phyloP scores from a whole-genome alignment of 1,284 basidiomycete species.

The Apiotrichum gracile region DNA sequence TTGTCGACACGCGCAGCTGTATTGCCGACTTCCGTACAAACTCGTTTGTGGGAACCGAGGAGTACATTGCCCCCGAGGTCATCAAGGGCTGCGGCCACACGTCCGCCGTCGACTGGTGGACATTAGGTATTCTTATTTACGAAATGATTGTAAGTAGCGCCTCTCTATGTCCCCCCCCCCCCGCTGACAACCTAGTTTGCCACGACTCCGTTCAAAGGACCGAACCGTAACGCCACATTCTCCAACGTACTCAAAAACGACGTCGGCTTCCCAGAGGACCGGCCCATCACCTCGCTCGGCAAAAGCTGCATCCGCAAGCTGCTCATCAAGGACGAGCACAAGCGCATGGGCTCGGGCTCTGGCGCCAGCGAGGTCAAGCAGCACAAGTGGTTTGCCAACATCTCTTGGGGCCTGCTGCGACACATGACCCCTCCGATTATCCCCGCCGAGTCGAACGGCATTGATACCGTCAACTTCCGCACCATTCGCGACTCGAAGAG shows the following conservation, averaged over 20 bases:
- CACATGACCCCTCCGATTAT: conserved; percentile 92
- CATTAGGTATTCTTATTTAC: conserved; percentile 94
- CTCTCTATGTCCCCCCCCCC: not conserved
- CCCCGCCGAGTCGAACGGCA: conserved; percentile 71
- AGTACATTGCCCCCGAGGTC: conserved; percentile 98
- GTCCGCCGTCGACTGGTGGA: conserved; percentile 99
- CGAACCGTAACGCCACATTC: conserved; percentile 91
- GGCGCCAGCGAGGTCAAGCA: conserved; percentile 98
- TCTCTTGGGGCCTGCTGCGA: conserved; percentile 93
- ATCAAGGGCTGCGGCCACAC: conserved; percentile 97
- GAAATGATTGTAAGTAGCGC: conserved; percentile 91
- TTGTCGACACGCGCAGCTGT: conserved; percentile 92
- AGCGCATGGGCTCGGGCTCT: conserved; percentile 79
- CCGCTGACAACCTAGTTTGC: conserved; percentile 61
- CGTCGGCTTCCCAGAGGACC: conserved; percentile 80
- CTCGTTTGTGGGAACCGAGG: conserved; percentile 97
- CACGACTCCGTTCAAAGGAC: conserved; percentile 97
- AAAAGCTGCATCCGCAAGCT: conserved; percentile 83
- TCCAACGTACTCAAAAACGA: conserved; percentile 85
- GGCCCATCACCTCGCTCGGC: conserved; percentile 75
- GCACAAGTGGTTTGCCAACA: conserved; percentile 95
- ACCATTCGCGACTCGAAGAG: conserved; percentile 82
- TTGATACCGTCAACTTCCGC: conserved; percentile 86
- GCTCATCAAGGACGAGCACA: conserved; percentile 88
- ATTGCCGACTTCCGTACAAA: conserved; percentile 97